Evolutionary conservation across 306 rosid genomes (phyloP).

Genomic region (Boehmeria nivea): DNA sequence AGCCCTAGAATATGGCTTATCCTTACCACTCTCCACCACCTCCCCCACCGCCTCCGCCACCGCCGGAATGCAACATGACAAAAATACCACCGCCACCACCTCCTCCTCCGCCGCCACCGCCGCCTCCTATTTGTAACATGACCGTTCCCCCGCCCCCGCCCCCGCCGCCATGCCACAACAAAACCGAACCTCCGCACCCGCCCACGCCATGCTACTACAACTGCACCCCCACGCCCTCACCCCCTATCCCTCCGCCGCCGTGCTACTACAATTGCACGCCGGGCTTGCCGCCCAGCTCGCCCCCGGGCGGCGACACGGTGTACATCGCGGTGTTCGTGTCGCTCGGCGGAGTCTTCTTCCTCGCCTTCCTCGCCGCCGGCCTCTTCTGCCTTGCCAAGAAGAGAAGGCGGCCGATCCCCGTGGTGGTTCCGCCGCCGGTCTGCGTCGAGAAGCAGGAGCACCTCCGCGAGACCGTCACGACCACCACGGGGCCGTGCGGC

Average conservation of each 20-base stretch:
- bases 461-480: background rate
- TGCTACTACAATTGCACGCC: background rate
- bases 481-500: slow-evolving; percentile 3
- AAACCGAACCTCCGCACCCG: background rate
- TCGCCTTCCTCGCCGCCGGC: slow-evolving; percentile 12
- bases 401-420: background rate
- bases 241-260: background rate
- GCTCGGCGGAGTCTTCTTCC: slow-evolving; percentile 22
- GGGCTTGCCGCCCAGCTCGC: background rate
- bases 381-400: slow-evolving; percentile 20
- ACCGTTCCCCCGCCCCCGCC: background rate
- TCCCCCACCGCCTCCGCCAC: slow-evolving; percentile 5
- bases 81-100: background rate
- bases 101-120: background rate
- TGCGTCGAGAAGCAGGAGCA: slow-evolving; percentile 8
- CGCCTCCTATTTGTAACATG: background rate
- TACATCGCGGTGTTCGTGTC: slow-evolving; percentile 15
- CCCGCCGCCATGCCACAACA: background rate
- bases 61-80: background rate
- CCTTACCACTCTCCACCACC: slow-evolving; percentile 5
- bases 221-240: background rate
- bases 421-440: background rate
- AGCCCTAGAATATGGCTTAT: slow-evolving; percentile 2
- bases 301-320: background rate
- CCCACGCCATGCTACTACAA: background rate